Percentiles rank a stretch among this genome's conserved stretches.
phyloP scores from a whole-genome alignment of 345 rosid genomes.

The Kandelia obovata region DNA sequence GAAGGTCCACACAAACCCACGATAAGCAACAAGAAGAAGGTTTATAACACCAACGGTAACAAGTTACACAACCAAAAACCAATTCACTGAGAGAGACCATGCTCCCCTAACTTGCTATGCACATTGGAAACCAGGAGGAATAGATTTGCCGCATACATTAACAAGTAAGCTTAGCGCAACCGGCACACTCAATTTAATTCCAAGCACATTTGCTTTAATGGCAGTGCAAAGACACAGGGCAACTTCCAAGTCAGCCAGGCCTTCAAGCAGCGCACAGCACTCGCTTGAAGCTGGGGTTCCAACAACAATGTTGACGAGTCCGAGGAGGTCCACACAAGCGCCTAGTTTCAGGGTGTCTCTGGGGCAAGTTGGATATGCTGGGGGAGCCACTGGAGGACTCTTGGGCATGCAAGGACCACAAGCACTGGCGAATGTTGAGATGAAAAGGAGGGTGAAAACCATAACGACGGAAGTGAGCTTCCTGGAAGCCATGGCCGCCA shows the following conservation, averaged over 20 bases:
- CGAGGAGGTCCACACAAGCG: constrained; percentile 48
- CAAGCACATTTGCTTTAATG: constrained; percentile 55
- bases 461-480: constrained; percentile 21
- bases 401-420: constrained; percentile 29
- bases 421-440: constrained; percentile 27
- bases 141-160: constrained; percentile 37
- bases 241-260: constrained; percentile 45
- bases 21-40: no score
- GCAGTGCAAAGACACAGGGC: constrained; percentile 63
- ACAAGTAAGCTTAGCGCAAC: constrained; percentile 35
- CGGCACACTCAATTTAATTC: constrained; percentile 42
- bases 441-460: constrained; percentile 34
- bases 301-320: constrained; percentile 23
- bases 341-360: constrained; percentile 47
- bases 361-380: constrained; percentile 29
- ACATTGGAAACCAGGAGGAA: constrained; percentile 53
- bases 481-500: constrained; percentile 41
- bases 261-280: constrained; percentile 50
- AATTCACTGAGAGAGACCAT: background rate
- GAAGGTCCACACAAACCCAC: background rate
- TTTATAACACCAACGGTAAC: background rate
- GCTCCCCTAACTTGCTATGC: background rate
- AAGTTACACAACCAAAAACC: background rate
- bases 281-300: constrained; percentile 40
- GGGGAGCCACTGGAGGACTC: background rate